Evolutionary conservation across 2,329 filamentous ascomycete species (phyloP).

Genomic region (Dactylella cylindrospora): DNA sequence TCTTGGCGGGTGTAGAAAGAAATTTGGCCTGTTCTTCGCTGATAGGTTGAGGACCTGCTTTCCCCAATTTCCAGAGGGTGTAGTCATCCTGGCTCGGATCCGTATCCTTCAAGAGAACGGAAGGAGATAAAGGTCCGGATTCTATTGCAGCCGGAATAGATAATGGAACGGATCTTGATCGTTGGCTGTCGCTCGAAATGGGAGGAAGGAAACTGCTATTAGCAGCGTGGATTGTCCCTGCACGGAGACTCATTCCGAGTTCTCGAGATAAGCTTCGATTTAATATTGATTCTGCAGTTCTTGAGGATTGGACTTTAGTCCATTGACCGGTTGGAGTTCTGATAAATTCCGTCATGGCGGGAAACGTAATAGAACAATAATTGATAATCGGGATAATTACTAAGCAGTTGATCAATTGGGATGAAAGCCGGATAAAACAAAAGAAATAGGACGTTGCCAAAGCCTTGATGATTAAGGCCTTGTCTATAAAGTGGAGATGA

Average conservation of each 20-base stretch:
- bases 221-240: conserved; percentile 16
- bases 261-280: conserved; percentile 30
- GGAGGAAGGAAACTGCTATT: conserved; percentile 28
- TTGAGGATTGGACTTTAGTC: conserved; percentile 20
- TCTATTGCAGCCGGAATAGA: conserved; percentile 1
- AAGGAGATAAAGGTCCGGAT: background rate
- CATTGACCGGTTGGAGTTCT: conserved; percentile 25
- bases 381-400: too few species aligned
- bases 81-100: conserved; percentile 30
- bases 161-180: background rate
- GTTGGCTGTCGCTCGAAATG: too few species aligned
- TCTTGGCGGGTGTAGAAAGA: background rate
- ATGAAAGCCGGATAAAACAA: too few species aligned
- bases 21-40: conserved; percentile 8
- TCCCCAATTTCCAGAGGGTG: conserved; percentile 11
- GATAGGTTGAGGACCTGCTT: background rate
- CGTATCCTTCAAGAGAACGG: conserved; percentile 5
- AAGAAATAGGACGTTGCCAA: too few species aligned
- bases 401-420: too few species aligned
- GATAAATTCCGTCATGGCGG: too few species aligned
- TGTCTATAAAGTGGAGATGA: too few species aligned
- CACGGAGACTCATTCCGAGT: conserved; percentile 25
- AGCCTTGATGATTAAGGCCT: too few species aligned
- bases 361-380: too few species aligned
- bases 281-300: conserved; percentile 26